Conservation (phyloP, 2,329 filamentous ascomycete genomes). For the Aphanoascus verrucosus region DNA sequence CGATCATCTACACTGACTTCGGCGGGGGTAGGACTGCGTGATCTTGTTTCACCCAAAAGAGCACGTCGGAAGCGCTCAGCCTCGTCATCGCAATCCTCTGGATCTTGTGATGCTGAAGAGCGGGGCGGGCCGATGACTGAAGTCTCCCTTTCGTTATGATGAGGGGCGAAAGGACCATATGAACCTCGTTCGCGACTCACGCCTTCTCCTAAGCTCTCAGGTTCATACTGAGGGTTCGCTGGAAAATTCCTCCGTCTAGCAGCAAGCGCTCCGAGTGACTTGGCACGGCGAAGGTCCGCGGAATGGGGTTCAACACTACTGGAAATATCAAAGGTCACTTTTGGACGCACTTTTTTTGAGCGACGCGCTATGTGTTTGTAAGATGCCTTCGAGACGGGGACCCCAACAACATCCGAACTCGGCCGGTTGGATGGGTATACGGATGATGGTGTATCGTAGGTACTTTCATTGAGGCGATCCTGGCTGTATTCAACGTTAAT, state of each 20-base stretch:
- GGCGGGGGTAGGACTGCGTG: not conserved
- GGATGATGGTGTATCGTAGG: not conserved
- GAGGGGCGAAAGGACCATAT: too few species aligned
- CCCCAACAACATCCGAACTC: not conserved
- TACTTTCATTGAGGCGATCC: not conserved
- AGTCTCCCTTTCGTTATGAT: too few species aligned
- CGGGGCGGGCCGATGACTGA: too few species aligned
- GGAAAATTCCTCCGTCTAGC: not conserved
- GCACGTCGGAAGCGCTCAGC: conserved; percentile 25
- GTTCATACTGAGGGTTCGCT: not conserved
- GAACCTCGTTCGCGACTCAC: not conserved
- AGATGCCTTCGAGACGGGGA: too few species aligned
- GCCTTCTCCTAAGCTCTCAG: not conserved
- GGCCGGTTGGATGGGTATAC: not conserved
- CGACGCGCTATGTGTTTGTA: too few species aligned
- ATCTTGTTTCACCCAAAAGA: conserved; percentile 19
- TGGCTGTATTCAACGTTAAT: conserved; percentile 30
- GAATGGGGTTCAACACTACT: not conserved
- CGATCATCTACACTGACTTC: not conserved
- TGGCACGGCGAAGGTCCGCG: conserved; percentile 10
- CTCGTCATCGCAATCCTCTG: conserved; percentile 24
- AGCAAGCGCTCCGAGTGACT: conserved; percentile 5
- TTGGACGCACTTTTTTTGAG: not conserved
- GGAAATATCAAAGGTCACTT: conserved; percentile 3
- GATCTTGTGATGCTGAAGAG: conserved; percentile 18